These are phyloP conservation scores for Penicilliopsis zonata DNA, from an alignment of 495 filamentous ascomycete species.

Conservation along the genomic window DNA sequence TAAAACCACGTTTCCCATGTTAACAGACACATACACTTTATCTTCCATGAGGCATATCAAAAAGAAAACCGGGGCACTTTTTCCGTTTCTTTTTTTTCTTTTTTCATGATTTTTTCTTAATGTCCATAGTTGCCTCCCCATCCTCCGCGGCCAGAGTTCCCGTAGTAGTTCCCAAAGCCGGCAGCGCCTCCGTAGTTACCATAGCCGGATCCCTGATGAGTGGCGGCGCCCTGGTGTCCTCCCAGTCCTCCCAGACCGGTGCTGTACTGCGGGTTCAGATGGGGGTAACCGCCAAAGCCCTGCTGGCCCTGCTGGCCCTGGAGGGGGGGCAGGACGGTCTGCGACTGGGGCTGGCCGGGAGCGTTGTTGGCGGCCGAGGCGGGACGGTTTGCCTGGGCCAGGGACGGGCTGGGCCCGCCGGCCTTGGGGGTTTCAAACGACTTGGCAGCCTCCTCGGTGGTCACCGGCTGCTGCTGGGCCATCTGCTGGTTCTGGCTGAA, in stretches of 20 bases:
- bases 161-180: slow-evolving; percentile 44
- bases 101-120: slow-evolving; percentile 18
- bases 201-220: slow-evolving; percentile 41
- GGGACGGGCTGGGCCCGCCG: slow-evolving; percentile 71
- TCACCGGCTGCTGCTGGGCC: slow-evolving; percentile 48
- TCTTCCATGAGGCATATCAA: too few relatives aligned
- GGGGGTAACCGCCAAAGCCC: slow-evolving; percentile 65
- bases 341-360: slow-evolving; percentile 45
- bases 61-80: slow-evolving; percentile 8
- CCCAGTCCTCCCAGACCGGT: slow-evolving; percentile 57
- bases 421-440: slow-evolving; percentile 63
- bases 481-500: slow-evolving; percentile 55
- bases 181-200: slow-evolving; percentile 38
- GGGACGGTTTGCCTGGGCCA: slow-evolving; percentile 66
- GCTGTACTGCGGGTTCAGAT: slow-evolving; percentile 62
- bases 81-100: slow-evolving; percentile 4
- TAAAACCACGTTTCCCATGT: too few relatives aligned
- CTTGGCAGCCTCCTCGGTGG: slow-evolving; percentile 62
- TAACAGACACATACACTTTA: too few relatives aligned
- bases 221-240: slow-evolving; percentile 44
- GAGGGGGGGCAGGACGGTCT: slow-evolving; percentile 57
- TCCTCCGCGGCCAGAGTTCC: slow-evolving; percentile 41
- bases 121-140: slow-evolving; percentile 61
- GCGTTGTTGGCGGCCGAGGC: slow-evolving; percentile 73
- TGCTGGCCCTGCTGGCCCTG: slow-evolving; percentile 58